Evolutionary conservation across 176 grass and related monocot species (phyloP).

Genomic region (Themeda triandra): DNA sequence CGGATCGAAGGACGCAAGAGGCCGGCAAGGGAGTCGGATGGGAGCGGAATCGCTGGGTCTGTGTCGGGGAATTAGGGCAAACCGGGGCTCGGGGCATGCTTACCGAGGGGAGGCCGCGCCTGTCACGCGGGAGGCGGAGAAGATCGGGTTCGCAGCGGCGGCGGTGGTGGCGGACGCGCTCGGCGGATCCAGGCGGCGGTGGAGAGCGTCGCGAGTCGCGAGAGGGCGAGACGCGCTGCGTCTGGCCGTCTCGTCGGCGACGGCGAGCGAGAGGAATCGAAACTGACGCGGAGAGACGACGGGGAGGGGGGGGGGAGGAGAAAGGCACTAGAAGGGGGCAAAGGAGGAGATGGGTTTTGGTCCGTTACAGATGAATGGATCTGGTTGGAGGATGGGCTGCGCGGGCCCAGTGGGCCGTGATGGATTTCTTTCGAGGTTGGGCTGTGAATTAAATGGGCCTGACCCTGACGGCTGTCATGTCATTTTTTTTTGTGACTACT

Average conservation of each 20-base stretch:
- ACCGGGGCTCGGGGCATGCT: not conserved
- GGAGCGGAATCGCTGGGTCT: not conserved
- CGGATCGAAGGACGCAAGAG: not conserved
- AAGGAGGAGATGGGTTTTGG: not conserved
- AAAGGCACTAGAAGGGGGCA: not conserved
- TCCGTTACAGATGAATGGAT: not conserved
- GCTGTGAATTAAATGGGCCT: no score
- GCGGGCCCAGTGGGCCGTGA: not conserved
- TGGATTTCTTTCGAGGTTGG: no score
- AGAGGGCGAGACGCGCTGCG: not conserved
- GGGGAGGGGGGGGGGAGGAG: not conserved
- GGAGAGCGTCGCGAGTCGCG: not conserved
- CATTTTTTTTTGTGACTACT: no score
- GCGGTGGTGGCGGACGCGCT: not conserved
- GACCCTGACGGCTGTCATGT: no score
- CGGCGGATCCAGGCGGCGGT: not conserved
- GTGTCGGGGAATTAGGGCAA: not conserved
- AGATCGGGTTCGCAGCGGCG: not conserved
- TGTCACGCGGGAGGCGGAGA: not conserved
- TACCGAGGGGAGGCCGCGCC: not conserved
- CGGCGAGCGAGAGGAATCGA: not conserved
- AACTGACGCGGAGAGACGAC: constrained; percentile 3
- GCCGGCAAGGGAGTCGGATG: not conserved
- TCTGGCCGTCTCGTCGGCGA: constrained; percentile 10
- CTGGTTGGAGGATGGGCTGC: not conserved